Base-by-base conservation (phyloP, 2,329 filamentous ascomycete genomes). In the Nothophaeocryptopus gaeumannii region DNA sequence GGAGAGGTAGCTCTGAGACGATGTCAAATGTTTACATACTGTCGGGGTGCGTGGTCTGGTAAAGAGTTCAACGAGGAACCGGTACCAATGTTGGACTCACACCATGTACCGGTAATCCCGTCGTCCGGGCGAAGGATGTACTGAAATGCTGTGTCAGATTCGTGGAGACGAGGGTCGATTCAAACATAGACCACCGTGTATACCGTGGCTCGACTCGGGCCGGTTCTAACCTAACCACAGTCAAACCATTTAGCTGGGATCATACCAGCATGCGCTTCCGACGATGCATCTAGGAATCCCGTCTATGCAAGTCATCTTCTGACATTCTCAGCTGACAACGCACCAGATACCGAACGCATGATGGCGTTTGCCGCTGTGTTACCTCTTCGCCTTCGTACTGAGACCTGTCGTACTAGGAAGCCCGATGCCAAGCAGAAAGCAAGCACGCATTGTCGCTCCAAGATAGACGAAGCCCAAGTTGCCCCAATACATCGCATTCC, bases 401-500 rank as follows among this genome's bases (percentile, higher is more conserved):
- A 45, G 16, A 26, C 15, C 26, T 32, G 41, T 26, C 20, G 20
- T 26, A 26, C 20, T 7, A 36, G 51, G 46, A 44, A 63, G 51
- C 3, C 66, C 68, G 10, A 69, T n/a, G 5, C 66, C 67, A 13
- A 63, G 48, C 33, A 70, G 50, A 47, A 70, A 70, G 16, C 58
- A 58, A 15, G 54, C 62, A 35, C 67, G 55, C 50, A 66, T 59
- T 11, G 55, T 51, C 8, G 67, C 67, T 8, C 67, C 68, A 5
- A 67, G 56, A 39, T 70, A 70, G 15, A 70, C 68, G 47, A 70
- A 70, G 2, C 64, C 67, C 11, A 55, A 50, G 47, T 67, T 67
- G 4, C 67, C 67, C 63, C 63, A 67, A 42, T 65, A 63, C 57
- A 72, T 67, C 7, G 58, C 55, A 47, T 68, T 68, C 67, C 67